Base-by-base conservation (phyloP, 495 filamentous ascomycete genomes). In the Aspergillus wentii region DNA sequence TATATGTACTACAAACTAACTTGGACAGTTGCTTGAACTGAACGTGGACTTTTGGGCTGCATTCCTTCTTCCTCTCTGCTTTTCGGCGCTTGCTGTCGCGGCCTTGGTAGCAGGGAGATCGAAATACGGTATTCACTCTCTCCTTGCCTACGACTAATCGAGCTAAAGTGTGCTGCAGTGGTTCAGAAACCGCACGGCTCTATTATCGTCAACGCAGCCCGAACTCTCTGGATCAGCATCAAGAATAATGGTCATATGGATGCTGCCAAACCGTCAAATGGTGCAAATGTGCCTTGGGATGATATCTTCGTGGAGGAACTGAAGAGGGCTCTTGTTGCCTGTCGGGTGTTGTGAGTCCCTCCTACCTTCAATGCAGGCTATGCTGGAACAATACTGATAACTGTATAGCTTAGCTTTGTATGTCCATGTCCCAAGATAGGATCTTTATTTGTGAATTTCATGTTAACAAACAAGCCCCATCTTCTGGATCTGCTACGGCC, bases 221-320 rank as follows among this genome's bases (percentile, higher is more conserved):
- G 66, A 23, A 38, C 44, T 8, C 29, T 55, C 5, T 37, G 40
- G n/a, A 41, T 47, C 30, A 45, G 41, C 8, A 19, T 28, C 15
- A 36, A 28, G 11, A 36, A 46, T 27, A 25, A 42, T 4, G 54
- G 47, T n/a, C n/a, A n/a, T 11, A 44, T 58, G 34, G 26, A 38
- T 5, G 29, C 38, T 11, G 43, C 50, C 4, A 33, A 32, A 9
- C 54, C 50, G 20, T 23, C 17, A n/a, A n/a, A n/a, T n/a, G n/a
- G n/a, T n/a, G n/a, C n/a, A n/a, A n/a, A n/a, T n/a, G n/a, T n/a
- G n/a, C 69, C 66, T 8, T 83, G 81, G 37, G 73, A 80, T 43
- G 79, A 83, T 41, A 62, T 66, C 21, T 81, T 75, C 71, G 76
- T 79, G n/a, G 75, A 79, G 38, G 74, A 81, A 50, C 68, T 85